A percentile compares a stretch with the other conserved stretches of the same genome.
These are phyloP conservation scores for Teratosphaeria pseudoeucalypti DNA, from an alignment of 2,329 filamentous ascomycete genomes.

Conservation along the genomic window DNA sequence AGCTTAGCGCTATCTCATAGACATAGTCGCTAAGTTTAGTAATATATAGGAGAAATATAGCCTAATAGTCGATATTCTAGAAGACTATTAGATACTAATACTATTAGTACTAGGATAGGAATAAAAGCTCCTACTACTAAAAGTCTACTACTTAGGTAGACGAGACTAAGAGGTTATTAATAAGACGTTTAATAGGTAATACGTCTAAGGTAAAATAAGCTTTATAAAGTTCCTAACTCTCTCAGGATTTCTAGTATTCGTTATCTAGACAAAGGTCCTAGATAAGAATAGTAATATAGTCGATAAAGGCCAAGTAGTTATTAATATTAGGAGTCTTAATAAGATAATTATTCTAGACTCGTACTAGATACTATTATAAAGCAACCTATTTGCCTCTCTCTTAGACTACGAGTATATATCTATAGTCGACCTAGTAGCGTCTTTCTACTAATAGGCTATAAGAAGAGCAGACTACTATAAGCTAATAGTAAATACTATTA, in stretches of 20 bases:
- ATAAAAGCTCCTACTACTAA: background rate
- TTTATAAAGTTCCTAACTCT: background rate
- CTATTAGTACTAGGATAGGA: background rate
- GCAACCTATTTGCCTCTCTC: background rate
- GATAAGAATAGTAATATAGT: background rate
- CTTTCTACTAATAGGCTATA: too few relatives aligned
- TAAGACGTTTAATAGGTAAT: background rate
- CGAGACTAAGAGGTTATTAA: background rate
- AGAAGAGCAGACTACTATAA: too few relatives aligned
- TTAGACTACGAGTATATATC: background rate
- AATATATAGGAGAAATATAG: background rate
- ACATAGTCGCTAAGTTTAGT: background rate
- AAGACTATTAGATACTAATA: background rate
- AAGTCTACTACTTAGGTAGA: background rate
- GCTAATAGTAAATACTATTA: too few relatives aligned
- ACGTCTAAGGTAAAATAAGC: background rate
- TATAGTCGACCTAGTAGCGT: background rate
- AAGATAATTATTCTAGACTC: background rate
- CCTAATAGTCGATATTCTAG: background rate
- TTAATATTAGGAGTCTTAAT: background rate
- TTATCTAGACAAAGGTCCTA: background rate
- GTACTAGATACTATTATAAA: background rate
- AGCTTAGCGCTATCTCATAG: background rate
- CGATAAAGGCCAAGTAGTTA: background rate
- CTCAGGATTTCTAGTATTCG: background rate